Evolutionary conservation across 164 flowering plant genomes (phyloP), one percentile per base, ranked within the genome.

Genomic region (Warburgia ugandensis): DNA sequence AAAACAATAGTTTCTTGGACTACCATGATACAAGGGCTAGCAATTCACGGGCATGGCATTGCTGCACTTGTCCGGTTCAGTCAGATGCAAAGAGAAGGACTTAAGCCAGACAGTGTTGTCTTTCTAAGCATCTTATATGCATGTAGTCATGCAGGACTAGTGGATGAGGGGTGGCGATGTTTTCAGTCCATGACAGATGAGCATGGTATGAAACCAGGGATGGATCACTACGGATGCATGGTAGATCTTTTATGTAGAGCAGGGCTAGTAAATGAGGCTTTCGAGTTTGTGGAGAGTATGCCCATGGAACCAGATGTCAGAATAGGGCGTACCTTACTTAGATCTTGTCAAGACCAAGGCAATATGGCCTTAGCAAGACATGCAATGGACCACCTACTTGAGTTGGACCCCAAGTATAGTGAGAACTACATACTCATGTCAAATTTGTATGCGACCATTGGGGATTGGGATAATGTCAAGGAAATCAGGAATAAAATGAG

Each of bases 61-160:
- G n/a, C n/a, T n/a, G n/a, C n/a, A n/a, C n/a, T n/a, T n/a, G n/a
- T 58, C 30, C 50, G 67, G 50, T 66, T 71, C 53, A 20, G 19
- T 60, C 73, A 74, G 32, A 74, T 74, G 78, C 72, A 62, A 50
- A 60, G 68, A 30, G 69, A 68, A 53, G 78, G 75, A 2, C 52
- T 63, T 20, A 53, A 36, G 21, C 78, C 75, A 0, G 76, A 71
- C 31, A 20, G 20, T 2, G 23, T 71, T 17, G 52, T 68, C 44
- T 71, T 71, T 38, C 66, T 74, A 25, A 56, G 60, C 52, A 26
- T 70, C 17, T 51, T 70, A 51, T 53, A 57, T 22, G 71, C 73
- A 5, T 74, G 78, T n/a, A 68, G 69, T 51, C 78, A 71, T 51
- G 30, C 62, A 0, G 73, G 78, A 44, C 50, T 70, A 58, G 73